A percentile compares a stretch with the other conserved stretches of the same genome.
Conservation (phyloP, 2,329 filamentous ascomycete genomes). For the Chaetomium sp. region DNA sequence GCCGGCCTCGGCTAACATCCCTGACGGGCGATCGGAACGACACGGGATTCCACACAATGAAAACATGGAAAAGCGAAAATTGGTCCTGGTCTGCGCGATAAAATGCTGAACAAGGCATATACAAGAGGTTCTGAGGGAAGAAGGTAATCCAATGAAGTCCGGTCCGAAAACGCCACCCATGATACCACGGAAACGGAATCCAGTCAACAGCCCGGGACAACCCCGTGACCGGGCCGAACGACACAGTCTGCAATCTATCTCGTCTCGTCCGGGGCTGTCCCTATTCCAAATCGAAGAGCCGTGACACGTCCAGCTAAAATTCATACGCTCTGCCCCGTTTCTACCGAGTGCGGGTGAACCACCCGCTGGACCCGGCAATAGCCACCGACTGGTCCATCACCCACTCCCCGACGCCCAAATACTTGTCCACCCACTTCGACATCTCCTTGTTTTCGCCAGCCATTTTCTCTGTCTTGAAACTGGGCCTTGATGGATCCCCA, state of each 20-base stretch:
- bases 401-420: conserved; percentile 92
- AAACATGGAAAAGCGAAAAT: not conserved
- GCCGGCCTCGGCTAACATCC: conserved; percentile 14
- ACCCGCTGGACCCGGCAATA: conserved; percentile 78
- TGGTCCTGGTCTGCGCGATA: not conserved
- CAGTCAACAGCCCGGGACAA: not conserved
- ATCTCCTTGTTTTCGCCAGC: conserved; percentile 73
- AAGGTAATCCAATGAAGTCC: conserved; percentile 5
- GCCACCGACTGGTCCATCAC: conserved; percentile 97
- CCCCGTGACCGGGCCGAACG: conserved; percentile 2
- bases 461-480: conserved; percentile 81
- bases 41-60: conserved; percentile 3
- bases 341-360: conserved; percentile 84
- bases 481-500: conserved; percentile 51
- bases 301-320: too few species aligned
- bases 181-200: not conserved
- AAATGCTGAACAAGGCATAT: conserved; percentile 1
- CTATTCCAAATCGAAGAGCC: too few species aligned
- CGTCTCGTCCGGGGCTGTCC: too few species aligned
- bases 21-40: conserved; percentile 12
- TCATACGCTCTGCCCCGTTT: not conserved
- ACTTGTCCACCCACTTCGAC: conserved; percentile 85
- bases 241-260: too few species aligned
- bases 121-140: conserved; percentile 1
- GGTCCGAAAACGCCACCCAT: conserved; percentile 14